These are phyloP conservation scores for Hypomyces perniciosus DNA, from an alignment of 2,329 filamentous ascomycete genomes.

Conservation along the genomic window DNA sequence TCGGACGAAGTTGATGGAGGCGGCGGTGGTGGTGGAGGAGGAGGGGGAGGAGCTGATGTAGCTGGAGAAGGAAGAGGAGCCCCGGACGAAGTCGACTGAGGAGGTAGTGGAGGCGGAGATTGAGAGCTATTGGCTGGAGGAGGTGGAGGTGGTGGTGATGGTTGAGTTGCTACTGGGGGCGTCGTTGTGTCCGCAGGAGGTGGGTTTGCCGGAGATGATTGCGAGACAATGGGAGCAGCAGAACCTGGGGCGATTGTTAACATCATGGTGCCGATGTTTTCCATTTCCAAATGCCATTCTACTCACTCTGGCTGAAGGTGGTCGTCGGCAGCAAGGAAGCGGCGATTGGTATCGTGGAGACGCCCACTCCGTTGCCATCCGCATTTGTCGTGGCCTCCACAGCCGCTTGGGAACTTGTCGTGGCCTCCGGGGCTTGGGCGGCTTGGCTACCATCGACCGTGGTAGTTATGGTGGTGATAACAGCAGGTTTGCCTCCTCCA, in stretches of 20 bases:
- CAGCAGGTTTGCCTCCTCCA: neutral
- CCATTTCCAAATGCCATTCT: neutral
- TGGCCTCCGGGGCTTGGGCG: neutral
- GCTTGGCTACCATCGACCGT: neutral
- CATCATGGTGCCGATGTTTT: neutral
- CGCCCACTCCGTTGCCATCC: constrained; percentile 23
- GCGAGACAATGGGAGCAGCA: constrained; percentile 2
- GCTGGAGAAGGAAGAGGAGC: constrained; percentile 2
- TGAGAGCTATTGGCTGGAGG: constrained; percentile 9
- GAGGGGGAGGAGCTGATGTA: constrained; percentile 5
- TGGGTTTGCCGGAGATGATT: constrained; percentile 1
- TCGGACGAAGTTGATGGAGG: neutral
- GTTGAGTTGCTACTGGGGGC: neutral
- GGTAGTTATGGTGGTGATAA: constrained; percentile 1
- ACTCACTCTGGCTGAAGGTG: constrained; percentile 17
- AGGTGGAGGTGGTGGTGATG: constrained; percentile 4
- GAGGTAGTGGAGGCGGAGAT: constrained; percentile 6
- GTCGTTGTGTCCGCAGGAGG: neutral
- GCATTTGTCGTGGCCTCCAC: constrained; percentile 11
- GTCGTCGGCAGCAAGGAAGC: constrained; percentile 23
- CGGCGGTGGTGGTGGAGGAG: constrained; percentile 6
- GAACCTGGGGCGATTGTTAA: neutral
- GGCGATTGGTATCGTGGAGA: constrained; percentile 25
- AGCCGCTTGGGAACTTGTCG: neutral
- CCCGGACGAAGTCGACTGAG: constrained; percentile 1